Percentiles rank a stretch among this genome's conserved stretches.
phyloP scores from a whole-genome alignment of 2,329 filamentous ascomycete species.

The Cucurbitaria berberidis region DNA sequence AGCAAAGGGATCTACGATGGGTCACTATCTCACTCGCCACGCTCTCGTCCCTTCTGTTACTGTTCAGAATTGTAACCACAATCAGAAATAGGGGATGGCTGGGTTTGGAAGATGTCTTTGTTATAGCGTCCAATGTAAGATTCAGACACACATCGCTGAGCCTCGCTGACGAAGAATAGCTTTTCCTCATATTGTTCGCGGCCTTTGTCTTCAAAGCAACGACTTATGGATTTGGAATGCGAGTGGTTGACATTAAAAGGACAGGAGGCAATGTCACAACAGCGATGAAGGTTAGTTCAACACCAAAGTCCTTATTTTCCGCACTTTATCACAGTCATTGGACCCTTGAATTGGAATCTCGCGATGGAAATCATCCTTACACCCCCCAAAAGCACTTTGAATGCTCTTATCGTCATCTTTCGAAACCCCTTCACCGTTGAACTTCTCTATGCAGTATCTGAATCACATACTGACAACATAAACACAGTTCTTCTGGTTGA shows the following conservation, averaged over 20 bases:
- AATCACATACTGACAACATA: neutral
- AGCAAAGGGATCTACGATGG: slow-evolving; percentile 30
- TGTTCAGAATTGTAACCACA: slow-evolving; percentile 22
- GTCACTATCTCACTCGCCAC: slow-evolving; percentile 25
- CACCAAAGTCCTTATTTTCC: neutral
- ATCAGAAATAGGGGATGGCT: slow-evolving; percentile 32
- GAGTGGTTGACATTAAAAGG: slow-evolving; percentile 19
- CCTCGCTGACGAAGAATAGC: slow-evolving; percentile 11
- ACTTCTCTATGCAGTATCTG: neutral
- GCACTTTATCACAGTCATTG: neutral
- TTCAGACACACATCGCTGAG: neutral
- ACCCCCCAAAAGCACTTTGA: no score
- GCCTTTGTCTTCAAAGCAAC: slow-evolving; percentile 20
- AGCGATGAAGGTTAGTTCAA: slow-evolving; percentile 24
- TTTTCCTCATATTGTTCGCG: slow-evolving; percentile 18
- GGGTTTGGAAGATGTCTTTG: slow-evolving; percentile 32
- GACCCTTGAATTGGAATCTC: neutral
- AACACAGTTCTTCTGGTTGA: slow-evolving; percentile 30
- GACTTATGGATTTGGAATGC: slow-evolving; percentile 30
- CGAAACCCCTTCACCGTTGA: no score
- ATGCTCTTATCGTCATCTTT: no score
- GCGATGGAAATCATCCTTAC: neutral
- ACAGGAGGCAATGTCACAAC: slow-evolving; percentile 22
- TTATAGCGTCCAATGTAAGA: slow-evolving; percentile 28
- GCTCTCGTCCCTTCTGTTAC: slow-evolving; percentile 24